Base-by-base conservation (phyloP, 2,329 filamentous ascomycete species). In the Colletotrichum aenigma region DNA sequence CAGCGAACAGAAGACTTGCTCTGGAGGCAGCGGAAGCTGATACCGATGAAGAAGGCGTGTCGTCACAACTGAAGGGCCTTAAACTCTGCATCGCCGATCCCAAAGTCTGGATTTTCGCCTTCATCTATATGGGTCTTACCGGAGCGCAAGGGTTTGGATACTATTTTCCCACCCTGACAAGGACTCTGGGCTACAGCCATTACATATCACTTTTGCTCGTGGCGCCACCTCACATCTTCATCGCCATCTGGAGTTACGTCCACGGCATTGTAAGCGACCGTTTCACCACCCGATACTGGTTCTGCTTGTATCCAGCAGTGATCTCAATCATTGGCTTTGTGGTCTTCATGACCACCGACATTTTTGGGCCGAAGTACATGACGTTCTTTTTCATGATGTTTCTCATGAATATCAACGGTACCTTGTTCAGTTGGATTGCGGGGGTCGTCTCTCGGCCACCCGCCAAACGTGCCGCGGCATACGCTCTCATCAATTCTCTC, bases 321-420 rank as follows among this genome's bases (percentile, higher is more conserved):
- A 18, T 72, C 15, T 55, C 70, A 4, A 36, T 67, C n/a, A n/a
- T 72, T 30, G 62, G 70, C 21, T 72, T 72, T 28, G 48, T 90
- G 60, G 82, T 91, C 71, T 91, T 90, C 83, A 91, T 91, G 87
- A 86, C 86, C 7, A 88, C 87, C 6, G 79, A 85, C 10, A 79
- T 79, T 34, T 91, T 91, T 70, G 89, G 88, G 1, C 85, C 89
- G 0, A 86, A 88, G 21, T 92, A 91, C 83, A 88, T 91, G 81
- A 86, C 86, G 28, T 83, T 91, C 74, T 91, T 91, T 84, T 82
- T 91, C 52, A 88, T 91, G 84, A 86, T 87, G 77, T 90, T 91
- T 77, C 86, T 91, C 72, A 91, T 91, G 78, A 86, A 88, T 18
- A 88, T 88, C 81, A 89, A 90, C 82, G 87, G 87, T 38, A 89